A percentile compares a stretch with the other conserved stretches of the same genome.
These are phyloP conservation scores for Saturnispora dispora DNA, from an alignment of 805 yeast species.

Conservation along the genomic window DNA sequence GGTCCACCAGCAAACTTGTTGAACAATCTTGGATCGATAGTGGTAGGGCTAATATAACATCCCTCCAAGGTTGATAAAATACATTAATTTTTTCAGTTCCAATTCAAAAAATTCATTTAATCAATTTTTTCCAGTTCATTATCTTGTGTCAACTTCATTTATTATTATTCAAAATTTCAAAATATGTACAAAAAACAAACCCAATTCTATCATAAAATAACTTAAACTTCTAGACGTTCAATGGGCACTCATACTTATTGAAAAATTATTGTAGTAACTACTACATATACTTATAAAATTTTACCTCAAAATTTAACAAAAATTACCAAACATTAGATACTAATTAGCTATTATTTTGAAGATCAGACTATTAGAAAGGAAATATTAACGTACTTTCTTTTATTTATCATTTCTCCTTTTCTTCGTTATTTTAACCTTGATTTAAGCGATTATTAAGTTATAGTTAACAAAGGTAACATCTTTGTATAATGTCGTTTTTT, in stretches of 20 bases:
- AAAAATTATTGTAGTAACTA: neutral
- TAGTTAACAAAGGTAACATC: neutral
- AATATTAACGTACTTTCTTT: neutral
- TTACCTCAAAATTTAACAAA: neutral
- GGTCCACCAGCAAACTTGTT: conserved; percentile 61
- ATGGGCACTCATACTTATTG: neutral
- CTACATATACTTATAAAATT: neutral
- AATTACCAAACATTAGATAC: neutral
- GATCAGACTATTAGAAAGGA: neutral
- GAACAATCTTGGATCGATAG: conserved; percentile 67
- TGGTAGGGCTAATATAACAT: conserved; percentile 42
- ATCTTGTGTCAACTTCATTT: neutral
- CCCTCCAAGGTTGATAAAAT: neutral
- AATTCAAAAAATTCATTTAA: neutral
- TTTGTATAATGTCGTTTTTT: neutral
- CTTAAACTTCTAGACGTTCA: neutral
- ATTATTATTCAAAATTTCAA: neutral
- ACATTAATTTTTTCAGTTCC: neutral
- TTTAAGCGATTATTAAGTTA: neutral
- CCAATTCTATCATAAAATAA: neutral
- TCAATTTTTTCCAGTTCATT: neutral
- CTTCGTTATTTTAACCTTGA: neutral
- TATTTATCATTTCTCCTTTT: neutral
- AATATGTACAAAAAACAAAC: neutral
- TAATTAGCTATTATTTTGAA: neutral